Evolutionary conservation across 495 filamentous ascomycete species (phyloP), one percentile per base, ranked within the genome.

Genomic region (Lasiosphaeris hirsuta): DNA sequence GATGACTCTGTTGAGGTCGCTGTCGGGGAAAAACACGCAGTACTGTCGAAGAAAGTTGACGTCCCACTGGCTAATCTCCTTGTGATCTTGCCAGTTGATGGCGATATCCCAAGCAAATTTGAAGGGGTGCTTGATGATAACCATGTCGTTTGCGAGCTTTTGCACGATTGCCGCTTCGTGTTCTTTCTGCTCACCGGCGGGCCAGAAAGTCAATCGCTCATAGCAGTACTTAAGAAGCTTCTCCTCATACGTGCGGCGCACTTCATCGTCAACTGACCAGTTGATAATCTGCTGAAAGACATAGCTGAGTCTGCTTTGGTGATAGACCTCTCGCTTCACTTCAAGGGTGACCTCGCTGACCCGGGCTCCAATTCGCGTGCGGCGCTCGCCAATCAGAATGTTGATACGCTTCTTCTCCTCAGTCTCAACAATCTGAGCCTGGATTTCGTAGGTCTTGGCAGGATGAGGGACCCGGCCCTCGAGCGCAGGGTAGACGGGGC

Each of bases 381-480:
- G 83, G 10, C 94, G 83, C 65, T 93, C 90, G 15, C 86, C 91
- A 61, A 97, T 96, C 53, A 96, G 84, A 17, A 84, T 88, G 68
- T 96, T 97, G 66, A 97, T 94, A 33, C 81, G 85, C 68, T 94
- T 89, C 63, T 87, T 94, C 70, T 98, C 95, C 39, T 95, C 90
- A 0, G 80, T 68, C 64, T 97, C 94, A 13, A 87, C 78, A 50
- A 96, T 86, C 48, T 96, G 86, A n/a, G 89, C 89, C 50, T 97
- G 78, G 36, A 82, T 88, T 51, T 83, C 83, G 71, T 94, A 97
- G 3, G 92, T 96, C 33, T 84, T 80, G 15, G 86, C 79, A 5
- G 94, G 92, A 63, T 89, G 84, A 3, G 85, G 88, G 3, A 98
- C 75, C 2, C 90, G 83, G 13, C 95, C 94, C 75, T 97, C 92